These are phyloP conservation scores for Podila epigama DNA, from an alignment of 192 early-diverging fungal genomes.

Conservation along the genomic window DNA sequence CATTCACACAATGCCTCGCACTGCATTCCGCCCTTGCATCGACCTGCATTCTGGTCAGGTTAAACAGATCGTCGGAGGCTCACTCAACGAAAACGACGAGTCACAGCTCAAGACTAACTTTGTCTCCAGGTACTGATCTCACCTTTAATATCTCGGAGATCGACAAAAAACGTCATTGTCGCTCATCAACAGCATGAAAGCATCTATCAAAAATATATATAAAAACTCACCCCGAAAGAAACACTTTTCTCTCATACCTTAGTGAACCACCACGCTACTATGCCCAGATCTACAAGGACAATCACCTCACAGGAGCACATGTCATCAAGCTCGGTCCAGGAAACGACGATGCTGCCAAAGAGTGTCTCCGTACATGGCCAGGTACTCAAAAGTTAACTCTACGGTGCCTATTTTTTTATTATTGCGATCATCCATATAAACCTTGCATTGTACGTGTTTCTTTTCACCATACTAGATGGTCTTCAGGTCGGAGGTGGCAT, in stretches of 20 bases:
- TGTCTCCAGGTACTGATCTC: constrained; percentile 71
- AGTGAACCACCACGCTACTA: constrained; percentile 83
- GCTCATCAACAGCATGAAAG: neutral
- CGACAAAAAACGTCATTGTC: neutral
- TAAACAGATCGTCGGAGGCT: constrained; percentile 98
- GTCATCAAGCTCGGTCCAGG: constrained; percentile 93
- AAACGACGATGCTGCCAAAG: constrained; percentile 86
- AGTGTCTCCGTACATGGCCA: constrained; percentile 88
- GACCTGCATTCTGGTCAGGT: constrained; percentile 97
- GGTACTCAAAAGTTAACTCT: constrained; percentile 27
- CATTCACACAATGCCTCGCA: constrained; percentile 15
- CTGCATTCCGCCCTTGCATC: constrained; percentile 95
- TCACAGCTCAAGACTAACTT: constrained; percentile 86
- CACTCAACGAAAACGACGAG: constrained; percentile 72
- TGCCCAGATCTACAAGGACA: constrained; percentile 77
- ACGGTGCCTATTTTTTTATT: neutral
- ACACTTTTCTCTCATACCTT: neutral
- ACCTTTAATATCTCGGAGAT: neutral
- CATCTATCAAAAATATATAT: constrained; percentile 2
- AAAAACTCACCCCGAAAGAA: too few relatives aligned
- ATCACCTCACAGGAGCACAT: constrained; percentile 85
- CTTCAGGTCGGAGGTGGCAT: constrained; percentile 98
- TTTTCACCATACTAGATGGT: constrained; percentile 46
- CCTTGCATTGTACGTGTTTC: neutral
- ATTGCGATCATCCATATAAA: neutral